phyloP scores from a whole-genome alignment of 2,329 filamentous ascomycete genomes.

The Fusarium annulatum region DNA sequence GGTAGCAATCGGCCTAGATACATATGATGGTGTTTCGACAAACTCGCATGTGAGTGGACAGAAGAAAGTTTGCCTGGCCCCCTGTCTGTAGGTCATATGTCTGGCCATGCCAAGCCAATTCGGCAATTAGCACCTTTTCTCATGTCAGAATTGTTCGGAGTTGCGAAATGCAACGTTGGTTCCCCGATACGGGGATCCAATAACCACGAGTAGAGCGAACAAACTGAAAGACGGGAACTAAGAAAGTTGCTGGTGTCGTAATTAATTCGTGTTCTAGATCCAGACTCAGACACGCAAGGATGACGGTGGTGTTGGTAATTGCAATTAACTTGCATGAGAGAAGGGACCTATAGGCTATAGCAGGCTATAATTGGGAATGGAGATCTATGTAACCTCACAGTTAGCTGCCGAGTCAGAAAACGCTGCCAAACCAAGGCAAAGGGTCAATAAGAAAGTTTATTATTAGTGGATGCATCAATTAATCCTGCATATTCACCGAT shows the following conservation, averaged over 20 bases:
- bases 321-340: slow-evolving; percentile 14
- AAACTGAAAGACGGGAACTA: slow-evolving; percentile 12
- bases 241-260: slow-evolving; percentile 9
- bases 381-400: slow-evolving; percentile 12
- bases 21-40: slow-evolving; percentile 18
- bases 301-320: slow-evolving; percentile 16
- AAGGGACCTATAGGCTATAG: slow-evolving; percentile 5
- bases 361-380: slow-evolving; percentile 10
- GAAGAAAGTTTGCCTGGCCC: slow-evolving; percentile 20
- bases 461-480: slow-evolving; percentile 15
- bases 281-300: slow-evolving; percentile 9
- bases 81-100: slow-evolving; percentile 15
- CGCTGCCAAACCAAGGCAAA: slow-evolving; percentile 20
- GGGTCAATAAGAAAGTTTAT: background rate
- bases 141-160: slow-evolving; percentile 6
- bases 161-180: slow-evolving; percentile 20
- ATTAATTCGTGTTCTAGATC: background rate
- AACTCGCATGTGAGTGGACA: slow-evolving; percentile 28
- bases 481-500: slow-evolving; percentile 4
- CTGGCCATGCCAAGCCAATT: slow-evolving; percentile 16
- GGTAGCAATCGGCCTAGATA: slow-evolving; percentile 20
- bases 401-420: slow-evolving; percentile 5
- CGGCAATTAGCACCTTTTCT: slow-evolving; percentile 12
- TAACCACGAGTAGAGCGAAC: background rate
- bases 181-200: slow-evolving; percentile 10